Evolutionary conservation across 148 eudicot species (phyloP).

Genomic region (Bassia scoparia): DNA sequence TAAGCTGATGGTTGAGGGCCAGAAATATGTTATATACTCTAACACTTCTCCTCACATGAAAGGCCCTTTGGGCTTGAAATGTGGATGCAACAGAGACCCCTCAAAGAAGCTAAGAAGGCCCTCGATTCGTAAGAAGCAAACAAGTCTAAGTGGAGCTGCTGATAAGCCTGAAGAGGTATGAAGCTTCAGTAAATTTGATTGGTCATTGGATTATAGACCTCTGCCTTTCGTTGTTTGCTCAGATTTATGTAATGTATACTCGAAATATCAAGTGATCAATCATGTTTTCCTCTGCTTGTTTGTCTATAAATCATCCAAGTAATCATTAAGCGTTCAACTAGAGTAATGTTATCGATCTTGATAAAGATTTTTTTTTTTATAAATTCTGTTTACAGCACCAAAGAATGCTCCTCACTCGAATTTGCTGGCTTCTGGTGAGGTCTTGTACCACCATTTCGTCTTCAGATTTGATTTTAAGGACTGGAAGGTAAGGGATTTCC

Average conservation of each 20-base stretch:
- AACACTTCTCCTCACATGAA: too few species aligned
- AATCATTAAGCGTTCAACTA: neutral
- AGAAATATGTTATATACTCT: too few species aligned
- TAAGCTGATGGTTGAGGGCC: too few species aligned
- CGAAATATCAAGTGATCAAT: neutral
- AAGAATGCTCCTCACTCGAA: conserved; percentile 42
- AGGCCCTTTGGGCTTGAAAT: too few species aligned
- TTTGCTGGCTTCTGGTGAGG: conserved; percentile 32
- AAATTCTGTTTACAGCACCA: conserved; percentile 38
- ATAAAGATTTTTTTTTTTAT: neutral
- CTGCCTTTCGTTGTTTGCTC: too few species aligned
- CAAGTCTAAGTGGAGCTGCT: conserved; percentile 7
- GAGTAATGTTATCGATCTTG: neutral
- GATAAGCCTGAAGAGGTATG: conserved; percentile 48
- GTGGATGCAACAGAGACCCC: too few species aligned
- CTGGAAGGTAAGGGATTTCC: conserved; percentile 47
- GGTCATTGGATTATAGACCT: neutral
- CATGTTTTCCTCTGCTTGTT: neutral
- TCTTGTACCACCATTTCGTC: conserved; percentile 39
- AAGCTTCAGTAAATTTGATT: neutral
- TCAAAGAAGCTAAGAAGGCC: conserved; percentile 42
- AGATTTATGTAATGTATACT: neutral
- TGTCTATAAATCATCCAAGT: neutral
- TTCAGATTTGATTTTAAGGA: conserved; percentile 54
- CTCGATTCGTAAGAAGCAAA: conserved; percentile 26